Percentiles rank a stretch among this genome's conserved stretches.
phyloP scores from a whole-genome alignment of 495 filamentous ascomycete genomes.

The Collariella sp. region DNA sequence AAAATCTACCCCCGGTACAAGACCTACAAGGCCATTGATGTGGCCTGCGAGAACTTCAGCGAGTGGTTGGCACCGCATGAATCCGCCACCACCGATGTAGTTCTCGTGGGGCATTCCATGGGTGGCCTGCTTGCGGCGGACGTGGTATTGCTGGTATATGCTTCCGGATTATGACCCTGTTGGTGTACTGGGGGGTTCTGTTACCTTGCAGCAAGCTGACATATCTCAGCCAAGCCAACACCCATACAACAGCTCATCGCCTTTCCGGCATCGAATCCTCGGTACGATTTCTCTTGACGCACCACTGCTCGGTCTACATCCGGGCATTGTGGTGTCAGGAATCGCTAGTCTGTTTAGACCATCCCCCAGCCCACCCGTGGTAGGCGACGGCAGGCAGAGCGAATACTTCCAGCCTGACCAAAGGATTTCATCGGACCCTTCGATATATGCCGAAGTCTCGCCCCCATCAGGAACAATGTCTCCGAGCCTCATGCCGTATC shows the following conservation, averaged over 20 bases:
- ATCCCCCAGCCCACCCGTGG: slow-evolving; percentile 34
- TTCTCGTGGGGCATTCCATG: slow-evolving; percentile 85
- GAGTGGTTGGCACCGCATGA: slow-evolving; percentile 76
- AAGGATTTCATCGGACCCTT: slow-evolving; percentile 27
- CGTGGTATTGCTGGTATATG: slow-evolving; percentile 52
- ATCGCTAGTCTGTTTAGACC: slow-evolving; percentile 67
- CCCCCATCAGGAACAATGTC: slow-evolving; percentile 22
- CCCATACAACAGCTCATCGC: slow-evolving; percentile 11
- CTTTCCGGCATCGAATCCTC: slow-evolving; percentile 67
- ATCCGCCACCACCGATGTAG: slow-evolving; percentile 61
- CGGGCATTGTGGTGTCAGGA: slow-evolving; percentile 72
- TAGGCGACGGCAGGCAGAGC: slow-evolving; percentile 2
- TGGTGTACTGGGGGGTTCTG: no score
- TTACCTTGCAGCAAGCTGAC: no score
- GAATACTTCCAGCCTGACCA: neutral
- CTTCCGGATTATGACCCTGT: neutral
- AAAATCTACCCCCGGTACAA: slow-evolving; percentile 91
- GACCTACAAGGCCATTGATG: slow-evolving; percentile 63
- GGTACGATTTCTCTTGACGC: slow-evolving; percentile 81
- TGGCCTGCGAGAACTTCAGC: slow-evolving; percentile 74
- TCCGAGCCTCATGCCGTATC: slow-evolving; percentile 11
- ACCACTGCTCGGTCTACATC: slow-evolving; percentile 82
- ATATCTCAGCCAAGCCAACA: slow-evolving; percentile 12
- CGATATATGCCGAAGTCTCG: slow-evolving; percentile 29
- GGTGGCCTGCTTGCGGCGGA: slow-evolving; percentile 80